A percentile compares a stretch with the other conserved stretches of the same genome.
Evolutionary conservation across 176 grass and related monocot species (phyloP).

Genomic region (Musa troglodytarum): DNA sequence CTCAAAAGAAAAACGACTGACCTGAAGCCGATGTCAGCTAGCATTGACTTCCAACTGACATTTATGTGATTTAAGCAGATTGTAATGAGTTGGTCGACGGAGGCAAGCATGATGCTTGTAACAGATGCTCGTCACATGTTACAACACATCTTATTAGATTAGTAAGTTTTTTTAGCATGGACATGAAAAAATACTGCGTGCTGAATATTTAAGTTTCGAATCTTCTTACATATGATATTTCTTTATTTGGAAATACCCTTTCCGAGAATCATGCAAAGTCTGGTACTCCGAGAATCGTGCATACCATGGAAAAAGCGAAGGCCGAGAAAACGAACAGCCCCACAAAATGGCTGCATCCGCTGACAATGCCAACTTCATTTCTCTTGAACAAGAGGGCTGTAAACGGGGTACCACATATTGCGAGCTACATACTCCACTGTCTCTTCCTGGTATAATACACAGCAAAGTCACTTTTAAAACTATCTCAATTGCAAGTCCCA

Average conservation of each 20-base stretch:
- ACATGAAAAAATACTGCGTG: background rate
- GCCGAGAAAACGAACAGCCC: background rate
- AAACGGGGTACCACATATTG: constrained; percentile 96
- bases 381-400: constrained; percentile 80
- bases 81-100: too few species aligned
- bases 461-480: constrained; percentile 12
- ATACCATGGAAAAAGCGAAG: background rate
- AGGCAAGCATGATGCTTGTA: too few species aligned
- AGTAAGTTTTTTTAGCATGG: background rate
- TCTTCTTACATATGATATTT: background rate
- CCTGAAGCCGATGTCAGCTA: too few species aligned
- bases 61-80: too few species aligned
- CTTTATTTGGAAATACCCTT: background rate
- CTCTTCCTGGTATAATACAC: constrained; percentile 44
- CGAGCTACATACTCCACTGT: constrained; percentile 60
- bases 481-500: background rate
- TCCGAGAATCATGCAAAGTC: background rate
- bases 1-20: too few species aligned
- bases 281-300: background rate
- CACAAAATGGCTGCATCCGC: background rate
- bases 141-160: background rate
- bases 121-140: too few species aligned
- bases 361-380: constrained; percentile 2
- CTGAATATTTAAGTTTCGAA: background rate
- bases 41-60: too few species aligned